Conservation (phyloP, 495 filamentous ascomycete species). For the Platismatia glauca region DNA sequence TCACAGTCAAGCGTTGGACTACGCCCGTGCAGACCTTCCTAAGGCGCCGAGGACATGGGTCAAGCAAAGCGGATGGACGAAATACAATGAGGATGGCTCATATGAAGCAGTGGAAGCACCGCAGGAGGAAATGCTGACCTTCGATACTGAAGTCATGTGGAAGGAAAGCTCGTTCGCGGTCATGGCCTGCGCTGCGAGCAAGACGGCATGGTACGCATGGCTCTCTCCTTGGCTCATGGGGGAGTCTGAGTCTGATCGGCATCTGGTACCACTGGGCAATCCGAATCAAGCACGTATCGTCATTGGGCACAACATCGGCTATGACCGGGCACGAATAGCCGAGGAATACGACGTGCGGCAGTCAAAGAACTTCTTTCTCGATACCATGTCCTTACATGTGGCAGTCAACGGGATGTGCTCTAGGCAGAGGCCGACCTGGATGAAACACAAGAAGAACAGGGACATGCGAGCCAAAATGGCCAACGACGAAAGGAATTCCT, state of each 20-base stretch:
- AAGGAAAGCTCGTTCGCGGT: constrained; percentile 84
- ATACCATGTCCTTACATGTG: constrained; percentile 98
- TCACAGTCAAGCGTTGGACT: constrained; percentile 61
- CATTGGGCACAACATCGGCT: constrained; percentile 93
- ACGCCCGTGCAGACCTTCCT: constrained; percentile 56
- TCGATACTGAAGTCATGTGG: constrained; percentile 96
- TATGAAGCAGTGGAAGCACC: constrained; percentile 65
- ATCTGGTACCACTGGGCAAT: constrained; percentile 81
- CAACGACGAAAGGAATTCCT: constrained; percentile 57
- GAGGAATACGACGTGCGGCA: constrained; percentile 86
- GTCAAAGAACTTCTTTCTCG: constrained; percentile 77
- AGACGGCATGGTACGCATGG: constrained; percentile 93
- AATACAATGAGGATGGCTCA: constrained; percentile 68
- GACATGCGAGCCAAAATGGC: constrained; percentile 76
- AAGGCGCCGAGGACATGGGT: constrained; percentile 73
- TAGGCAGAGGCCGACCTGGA: constrained; percentile 89
- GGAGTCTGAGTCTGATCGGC: constrained; percentile 64
- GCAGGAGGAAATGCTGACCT: constrained; percentile 71
- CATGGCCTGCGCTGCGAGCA: constrained; percentile 89
- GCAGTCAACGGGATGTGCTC: constrained; percentile 99
- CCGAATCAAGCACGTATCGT: constrained; percentile 60
- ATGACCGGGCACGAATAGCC: constrained; percentile 75
- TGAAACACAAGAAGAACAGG: constrained; percentile 84
- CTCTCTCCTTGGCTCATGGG: constrained; percentile 90
- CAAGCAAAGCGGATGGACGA: constrained; percentile 84